These are phyloP conservation scores for Aspergillus puulaauensis DNA, from an alignment of 2,329 filamentous ascomycete species.

Conservation along the genomic window DNA sequence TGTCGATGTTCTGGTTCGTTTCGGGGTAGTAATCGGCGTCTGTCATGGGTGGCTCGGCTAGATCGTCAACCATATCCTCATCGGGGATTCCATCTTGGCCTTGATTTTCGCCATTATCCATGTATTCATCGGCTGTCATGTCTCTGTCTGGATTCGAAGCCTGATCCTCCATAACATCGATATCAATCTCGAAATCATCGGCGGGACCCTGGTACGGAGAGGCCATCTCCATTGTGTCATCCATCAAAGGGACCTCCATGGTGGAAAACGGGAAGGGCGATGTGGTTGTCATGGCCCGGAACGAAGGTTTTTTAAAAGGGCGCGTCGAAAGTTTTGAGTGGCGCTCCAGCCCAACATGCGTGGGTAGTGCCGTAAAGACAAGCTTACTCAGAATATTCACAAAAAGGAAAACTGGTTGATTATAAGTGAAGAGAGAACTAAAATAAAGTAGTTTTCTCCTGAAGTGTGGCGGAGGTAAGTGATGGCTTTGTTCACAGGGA, in stretches of 20 bases:
- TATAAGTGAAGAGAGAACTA: neutral
- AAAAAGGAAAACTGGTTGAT: neutral
- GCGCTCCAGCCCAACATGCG: conserved; percentile 16
- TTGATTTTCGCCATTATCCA: conserved; percentile 31
- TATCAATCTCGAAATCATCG: conserved; percentile 60
- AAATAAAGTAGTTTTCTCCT: neutral
- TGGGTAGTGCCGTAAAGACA: neutral
- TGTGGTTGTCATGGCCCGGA: conserved; percentile 35
- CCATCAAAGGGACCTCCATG: conserved; percentile 39
- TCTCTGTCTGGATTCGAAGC: conserved; percentile 57
- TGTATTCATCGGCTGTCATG: conserved; percentile 42
- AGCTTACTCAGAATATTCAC: neutral
- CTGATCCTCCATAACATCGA: conserved; percentile 58
- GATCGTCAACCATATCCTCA: conserved; percentile 50
- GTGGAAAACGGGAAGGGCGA: conserved; percentile 29
- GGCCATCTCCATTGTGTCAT: conserved; percentile 47
- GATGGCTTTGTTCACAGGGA: conserved; percentile 2
- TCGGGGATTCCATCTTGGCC: conserved; percentile 34
- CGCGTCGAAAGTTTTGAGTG: conserved; percentile 21
- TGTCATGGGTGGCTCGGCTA: conserved; percentile 39
- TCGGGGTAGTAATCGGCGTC: conserved; percentile 35
- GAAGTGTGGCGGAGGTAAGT: neutral
- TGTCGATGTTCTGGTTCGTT: conserved; percentile 29
- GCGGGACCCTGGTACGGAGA: conserved; percentile 42
- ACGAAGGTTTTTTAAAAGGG: conserved; percentile 7